Percentiles rank a stretch among this genome's conserved stretches.
These are phyloP conservation scores for Jamesozyma piceae DNA, from an alignment of 805 yeast species.

Conservation along the genomic window DNA sequence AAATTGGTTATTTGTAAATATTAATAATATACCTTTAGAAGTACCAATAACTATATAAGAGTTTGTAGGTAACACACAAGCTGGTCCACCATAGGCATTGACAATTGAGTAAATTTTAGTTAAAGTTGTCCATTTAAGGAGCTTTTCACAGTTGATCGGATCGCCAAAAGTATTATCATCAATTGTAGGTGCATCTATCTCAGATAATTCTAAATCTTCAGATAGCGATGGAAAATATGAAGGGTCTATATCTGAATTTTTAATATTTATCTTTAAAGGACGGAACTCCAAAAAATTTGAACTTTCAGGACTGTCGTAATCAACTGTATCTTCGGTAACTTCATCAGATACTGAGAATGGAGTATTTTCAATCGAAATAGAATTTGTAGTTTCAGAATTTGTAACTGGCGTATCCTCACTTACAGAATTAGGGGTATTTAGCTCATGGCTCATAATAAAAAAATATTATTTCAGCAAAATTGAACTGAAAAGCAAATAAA, in stretches of 20 bases:
- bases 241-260: background rate
- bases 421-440: background rate
- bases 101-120: constrained; percentile 20
- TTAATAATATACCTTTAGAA: constrained; percentile 48
- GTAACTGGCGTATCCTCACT: background rate
- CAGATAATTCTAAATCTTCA: background rate
- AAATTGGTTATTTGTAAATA: constrained; percentile 62
- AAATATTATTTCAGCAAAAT: no score
- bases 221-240: background rate
- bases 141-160: constrained; percentile 2
- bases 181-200: background rate
- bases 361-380: background rate
- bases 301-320: background rate
- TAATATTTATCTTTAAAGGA: background rate
- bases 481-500: no score
- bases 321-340: background rate
- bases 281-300: background rate
- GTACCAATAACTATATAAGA: constrained; percentile 59
- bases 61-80: constrained; percentile 36
- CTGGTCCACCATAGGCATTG: constrained; percentile 44
- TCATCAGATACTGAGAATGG: background rate
- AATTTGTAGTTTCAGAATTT: background rate
- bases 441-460: background rate
- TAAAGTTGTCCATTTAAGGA: constrained; percentile 14
- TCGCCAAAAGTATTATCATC: background rate